A percentile compares a stretch with the other conserved stretches of the same genome.
Conservation (phyloP, 208 protist species). For the Wallacemonas sp. region DNA sequence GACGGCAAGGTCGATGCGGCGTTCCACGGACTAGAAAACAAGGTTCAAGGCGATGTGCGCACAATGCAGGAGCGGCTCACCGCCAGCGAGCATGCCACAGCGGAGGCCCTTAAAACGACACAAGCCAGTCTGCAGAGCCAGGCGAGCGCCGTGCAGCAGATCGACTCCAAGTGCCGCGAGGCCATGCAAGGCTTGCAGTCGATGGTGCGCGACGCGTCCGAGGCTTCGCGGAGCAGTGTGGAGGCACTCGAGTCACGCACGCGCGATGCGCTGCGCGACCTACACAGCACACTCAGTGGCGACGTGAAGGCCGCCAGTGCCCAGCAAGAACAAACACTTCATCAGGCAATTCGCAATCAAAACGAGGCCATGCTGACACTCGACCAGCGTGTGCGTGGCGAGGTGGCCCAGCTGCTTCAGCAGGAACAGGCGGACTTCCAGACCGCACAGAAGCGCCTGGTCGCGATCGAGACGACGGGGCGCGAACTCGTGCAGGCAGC, state of each 20-base stretch:
- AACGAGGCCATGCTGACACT: conserved; percentile 46
- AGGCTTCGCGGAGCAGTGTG: conserved; percentile 38
- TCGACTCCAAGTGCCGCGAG: conserved; percentile 45
- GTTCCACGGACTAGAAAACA: conserved; percentile 54
- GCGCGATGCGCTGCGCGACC: conserved; percentile 51
- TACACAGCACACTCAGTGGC: conserved; percentile 42
- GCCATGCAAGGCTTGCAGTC: conserved; percentile 58
- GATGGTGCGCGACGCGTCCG: conserved; percentile 38
- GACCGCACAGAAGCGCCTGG: conserved; percentile 32
- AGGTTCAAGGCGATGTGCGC: conserved; percentile 53
- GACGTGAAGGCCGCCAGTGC: conserved; percentile 38
- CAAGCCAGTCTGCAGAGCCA: conserved; percentile 52
- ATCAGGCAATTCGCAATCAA: conserved; percentile 32
- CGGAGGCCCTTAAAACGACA: conserved; percentile 41
- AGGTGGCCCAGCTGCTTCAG: conserved; percentile 47
- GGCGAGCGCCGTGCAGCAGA: conserved; percentile 32
- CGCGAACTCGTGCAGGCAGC: conserved; percentile 44
- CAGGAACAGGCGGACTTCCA: conserved; percentile 39
- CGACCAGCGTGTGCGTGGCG: conserved; percentile 49
- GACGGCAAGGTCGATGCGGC: conserved; percentile 49
- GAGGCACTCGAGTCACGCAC: conserved; percentile 50
- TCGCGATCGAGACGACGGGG: conserved; percentile 24
- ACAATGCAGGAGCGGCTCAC: conserved; percentile 52
- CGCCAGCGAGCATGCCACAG: conserved; percentile 37
- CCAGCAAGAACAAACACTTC: conserved; percentile 21